Conservation (phyloP, 306 rosid genomes). For the Cucumis hystrix region DNA sequence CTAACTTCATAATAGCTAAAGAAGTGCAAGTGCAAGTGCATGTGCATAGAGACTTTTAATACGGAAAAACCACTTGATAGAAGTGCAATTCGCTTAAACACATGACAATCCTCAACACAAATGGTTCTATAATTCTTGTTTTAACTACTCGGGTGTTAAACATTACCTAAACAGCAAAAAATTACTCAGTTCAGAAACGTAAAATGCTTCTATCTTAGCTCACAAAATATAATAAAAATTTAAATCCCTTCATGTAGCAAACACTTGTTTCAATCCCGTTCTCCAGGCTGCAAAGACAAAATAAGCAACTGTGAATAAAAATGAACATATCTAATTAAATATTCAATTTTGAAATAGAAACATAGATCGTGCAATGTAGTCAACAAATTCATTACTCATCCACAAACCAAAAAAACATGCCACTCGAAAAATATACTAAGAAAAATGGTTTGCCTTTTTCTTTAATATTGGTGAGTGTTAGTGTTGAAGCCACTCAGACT, state of each 20-base stretch:
- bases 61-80: neutral
- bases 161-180: slow-evolving; percentile 18
- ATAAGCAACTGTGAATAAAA: neutral
- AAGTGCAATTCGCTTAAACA: neutral
- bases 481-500: no score
- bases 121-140: neutral
- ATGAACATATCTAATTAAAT: neutral
- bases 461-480: no score
- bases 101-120: neutral
- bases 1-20: neutral
- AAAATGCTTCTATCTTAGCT: slow-evolving; percentile 6
- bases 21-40: neutral
- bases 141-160: neutral
- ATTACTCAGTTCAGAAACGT: slow-evolving; percentile 1
- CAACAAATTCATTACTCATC: no score
- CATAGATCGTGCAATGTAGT: no score
- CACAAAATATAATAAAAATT: neutral
- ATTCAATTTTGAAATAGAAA: neutral
- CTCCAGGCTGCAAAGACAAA: slow-evolving; percentile 9
- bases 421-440: no score
- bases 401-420: no score
- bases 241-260: neutral
- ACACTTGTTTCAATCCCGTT: neutral
- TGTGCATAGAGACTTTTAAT: neutral
- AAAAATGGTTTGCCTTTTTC: no score